These are phyloP conservation scores for Chenopodium suecicum DNA, from an alignment of 148 eudicot genomes.

Conservation along the genomic window DNA sequence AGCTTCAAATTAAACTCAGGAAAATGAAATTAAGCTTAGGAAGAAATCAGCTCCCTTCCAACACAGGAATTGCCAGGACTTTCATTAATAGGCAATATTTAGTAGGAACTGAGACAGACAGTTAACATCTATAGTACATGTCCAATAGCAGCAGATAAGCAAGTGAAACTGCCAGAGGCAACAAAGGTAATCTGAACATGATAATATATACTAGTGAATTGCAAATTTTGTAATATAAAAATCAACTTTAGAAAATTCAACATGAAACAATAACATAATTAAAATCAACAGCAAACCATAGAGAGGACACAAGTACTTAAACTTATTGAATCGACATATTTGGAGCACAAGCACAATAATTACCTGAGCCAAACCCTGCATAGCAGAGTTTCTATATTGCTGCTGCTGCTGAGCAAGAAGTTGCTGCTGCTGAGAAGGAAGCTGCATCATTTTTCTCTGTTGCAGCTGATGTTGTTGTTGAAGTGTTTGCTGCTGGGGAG, in stretches of 20 bases:
- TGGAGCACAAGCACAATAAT: background rate
- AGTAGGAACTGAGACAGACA: background rate
- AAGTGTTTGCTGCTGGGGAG: conserved; percentile 80
- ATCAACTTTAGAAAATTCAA: background rate
- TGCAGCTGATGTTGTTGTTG: conserved; percentile 59
- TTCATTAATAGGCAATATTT: background rate
- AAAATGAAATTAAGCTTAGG: background rate
- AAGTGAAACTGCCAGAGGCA: background rate
- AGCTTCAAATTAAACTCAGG: background rate
- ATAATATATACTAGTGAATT: no score
- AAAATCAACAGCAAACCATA: background rate
- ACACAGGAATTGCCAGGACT: background rate
- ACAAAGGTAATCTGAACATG: background rate
- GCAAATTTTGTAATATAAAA: background rate
- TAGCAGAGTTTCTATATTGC: conserved; percentile 66
- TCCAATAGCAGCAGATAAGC: background rate
- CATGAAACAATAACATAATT: background rate
- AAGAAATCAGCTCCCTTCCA: background rate
- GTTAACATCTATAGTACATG: background rate
- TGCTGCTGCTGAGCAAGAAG: conserved; percentile 69
- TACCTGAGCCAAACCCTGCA: conserved; percentile 82
- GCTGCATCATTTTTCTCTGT: conserved; percentile 82
- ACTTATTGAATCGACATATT: background rate
- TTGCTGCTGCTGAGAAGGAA: conserved; percentile 74
- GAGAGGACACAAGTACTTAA: background rate